Base-by-base conservation (phyloP, 768 basidiomycete species). In the Xerocomus brunneocitrinus region DNA sequence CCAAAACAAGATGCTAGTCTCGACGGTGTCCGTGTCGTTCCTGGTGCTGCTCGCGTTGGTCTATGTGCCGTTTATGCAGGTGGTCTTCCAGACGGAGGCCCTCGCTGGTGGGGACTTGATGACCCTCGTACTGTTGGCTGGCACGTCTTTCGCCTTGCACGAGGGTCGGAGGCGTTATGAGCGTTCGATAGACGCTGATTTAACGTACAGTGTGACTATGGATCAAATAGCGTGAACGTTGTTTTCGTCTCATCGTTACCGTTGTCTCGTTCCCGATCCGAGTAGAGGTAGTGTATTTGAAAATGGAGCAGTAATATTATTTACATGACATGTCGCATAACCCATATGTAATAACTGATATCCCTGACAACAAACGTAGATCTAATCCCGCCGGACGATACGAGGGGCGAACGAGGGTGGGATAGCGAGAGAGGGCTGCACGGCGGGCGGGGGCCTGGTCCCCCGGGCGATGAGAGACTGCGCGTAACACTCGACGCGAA, bases 51-150 rank as follows among this genome's bases (percentile, higher is more conserved):
- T 98, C 31, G 80, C 80, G 25, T 76, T 98, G 57, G 81, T 98
- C 52, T 98, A 98, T 64, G 79, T 98, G 49, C 90, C 94, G 1
- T 77, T 92, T 59, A 83, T 97, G 80, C 95, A 98, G 70, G 75
- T 79, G 47, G 77, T 98, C 49, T 98, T 98, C 80, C 94, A 98
- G 74, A 98, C 95, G 27, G 91, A 87, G 56, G 84, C 91, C 12
- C 74, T 98, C 13, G 73, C 77, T 31, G 48, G 74, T 35, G 70
- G 78, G 47, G 95, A 98, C 70, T 59, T 98, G 56, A 71, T 75
- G 12, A 80, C 85, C 30, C 76, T 98, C 2, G 67, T 98, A 25
- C 70, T 73, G 12, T 73, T 97, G 44, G 92, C 82, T 2, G 80
- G 63, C 6, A 73, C 77, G 7, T 89, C 89, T 45, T 79, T 89